phyloP scores from a whole-genome alignment of 2,329 filamentous ascomycete species.

The Penicillium paneum region DNA sequence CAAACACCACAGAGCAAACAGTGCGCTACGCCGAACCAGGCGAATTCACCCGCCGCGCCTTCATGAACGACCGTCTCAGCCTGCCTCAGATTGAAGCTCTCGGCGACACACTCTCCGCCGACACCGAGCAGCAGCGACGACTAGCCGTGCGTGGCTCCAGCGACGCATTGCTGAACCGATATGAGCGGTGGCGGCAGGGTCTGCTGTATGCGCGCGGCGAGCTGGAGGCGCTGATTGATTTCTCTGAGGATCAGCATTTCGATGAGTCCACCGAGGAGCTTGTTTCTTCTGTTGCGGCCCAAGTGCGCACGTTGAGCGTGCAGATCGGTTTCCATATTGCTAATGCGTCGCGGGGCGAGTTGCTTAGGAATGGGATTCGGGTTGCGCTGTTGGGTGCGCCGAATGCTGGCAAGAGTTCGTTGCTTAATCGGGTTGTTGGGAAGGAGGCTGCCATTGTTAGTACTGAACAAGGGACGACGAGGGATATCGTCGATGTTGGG shows the following conservation, averaged over 20 bases:
- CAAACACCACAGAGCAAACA: slow-evolving; percentile 20
- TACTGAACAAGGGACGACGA: slow-evolving; percentile 84
- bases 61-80: slow-evolving; percentile 79
- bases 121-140: slow-evolving; percentile 90
- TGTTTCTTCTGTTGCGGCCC: slow-evolving; percentile 63
- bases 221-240: slow-evolving; percentile 93
- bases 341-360: slow-evolving; percentile 77
- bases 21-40: slow-evolving; percentile 91
- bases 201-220: slow-evolving; percentile 81
- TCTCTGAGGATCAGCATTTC: slow-evolving; percentile 95
- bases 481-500: slow-evolving; percentile 88
- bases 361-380: slow-evolving; percentile 79
- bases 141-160: slow-evolving; percentile 77
- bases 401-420: slow-evolving; percentile 90
- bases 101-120: slow-evolving; percentile 58
- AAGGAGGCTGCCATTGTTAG: slow-evolving; percentile 95
- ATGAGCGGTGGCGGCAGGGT: slow-evolving; percentile 76
- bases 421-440: slow-evolving; percentile 86
- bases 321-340: slow-evolving; percentile 67
- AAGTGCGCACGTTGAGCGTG: slow-evolving; percentile 60
- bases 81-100: slow-evolving; percentile 75
- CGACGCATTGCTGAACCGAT: slow-evolving; percentile 66
- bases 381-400: slow-evolving; percentile 86
- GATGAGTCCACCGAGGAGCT: slow-evolving; percentile 78
- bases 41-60: slow-evolving; percentile 91